These are phyloP conservation scores for Insectozyma bohioensis DNA, from an alignment of 1,139 yeast genomes.

Conservation along the genomic window DNA sequence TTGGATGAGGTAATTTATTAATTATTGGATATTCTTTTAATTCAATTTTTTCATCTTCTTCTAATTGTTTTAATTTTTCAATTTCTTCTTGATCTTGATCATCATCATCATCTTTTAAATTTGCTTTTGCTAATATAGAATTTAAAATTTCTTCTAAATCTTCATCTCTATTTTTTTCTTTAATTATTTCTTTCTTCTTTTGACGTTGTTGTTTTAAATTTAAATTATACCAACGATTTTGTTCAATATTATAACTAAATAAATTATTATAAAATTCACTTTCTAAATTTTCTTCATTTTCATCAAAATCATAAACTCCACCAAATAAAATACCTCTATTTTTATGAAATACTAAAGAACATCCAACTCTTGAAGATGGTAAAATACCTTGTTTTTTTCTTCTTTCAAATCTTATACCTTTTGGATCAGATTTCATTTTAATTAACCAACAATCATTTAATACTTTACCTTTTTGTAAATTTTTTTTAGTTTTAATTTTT, in stretches of 20 bases:
- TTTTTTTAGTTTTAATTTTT: constrained; percentile 87
- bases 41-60: constrained; percentile 38
- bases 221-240: constrained; percentile 85
- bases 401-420: constrained; percentile 81
- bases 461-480: constrained; percentile 90
- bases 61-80: constrained; percentile 38
- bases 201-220: constrained; percentile 64
- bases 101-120: constrained; percentile 57
- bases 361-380: constrained; percentile 93
- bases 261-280: constrained; percentile 82
- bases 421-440: constrained; percentile 85
- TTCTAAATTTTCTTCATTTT: constrained; percentile 88
- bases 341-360: constrained; percentile 84
- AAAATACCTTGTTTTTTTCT: constrained; percentile 85
- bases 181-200: constrained; percentile 42
- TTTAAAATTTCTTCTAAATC: constrained; percentile 83
- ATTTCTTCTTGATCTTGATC: constrained; percentile 44
- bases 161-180: constrained; percentile 63
- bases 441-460: constrained; percentile 84
- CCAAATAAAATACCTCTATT: constrained; percentile 94
- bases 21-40: constrained; percentile 53
- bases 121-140: constrained; percentile 69
- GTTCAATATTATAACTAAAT: constrained; percentile 79
- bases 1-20: constrained; percentile 75
- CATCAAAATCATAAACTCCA: constrained; percentile 93